These are phyloP conservation scores for Phytophthora aleatoria DNA, from an alignment of 352 stramenopile species.

Conservation along the genomic window DNA sequence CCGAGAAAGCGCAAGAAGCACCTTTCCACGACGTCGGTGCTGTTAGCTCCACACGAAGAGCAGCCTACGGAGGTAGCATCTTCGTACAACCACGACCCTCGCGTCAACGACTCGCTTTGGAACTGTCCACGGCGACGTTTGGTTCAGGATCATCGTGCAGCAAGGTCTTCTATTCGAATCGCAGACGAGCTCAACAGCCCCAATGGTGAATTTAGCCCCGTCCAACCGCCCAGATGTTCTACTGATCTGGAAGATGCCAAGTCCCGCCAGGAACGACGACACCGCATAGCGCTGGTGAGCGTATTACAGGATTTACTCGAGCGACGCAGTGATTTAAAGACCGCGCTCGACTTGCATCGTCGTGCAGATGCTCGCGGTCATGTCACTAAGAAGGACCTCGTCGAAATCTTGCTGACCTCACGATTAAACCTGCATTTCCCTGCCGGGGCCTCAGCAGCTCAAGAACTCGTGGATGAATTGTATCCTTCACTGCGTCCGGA, in stretches of 20 bases:
- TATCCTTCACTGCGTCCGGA: slow-evolving; percentile 45
- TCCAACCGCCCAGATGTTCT: slow-evolving; percentile 10
- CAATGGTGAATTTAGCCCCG: slow-evolving; percentile 13
- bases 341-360: slow-evolving; percentile 66
- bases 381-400: slow-evolving; percentile 59
- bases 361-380: slow-evolving; percentile 62
- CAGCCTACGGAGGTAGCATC: slow-evolving; percentile 25
- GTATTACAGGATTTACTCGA: slow-evolving; percentile 78
- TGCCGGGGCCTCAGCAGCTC: slow-evolving; percentile 40
- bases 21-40: slow-evolving; percentile 67
- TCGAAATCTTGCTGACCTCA: slow-evolving; percentile 70
- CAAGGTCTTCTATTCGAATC: slow-evolving; percentile 63
- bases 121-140: slow-evolving; percentile 68
- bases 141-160: slow-evolving; percentile 65
- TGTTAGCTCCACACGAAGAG: slow-evolving; percentile 65
- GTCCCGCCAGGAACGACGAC: slow-evolving; percentile 30
- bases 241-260: slow-evolving; percentile 19
- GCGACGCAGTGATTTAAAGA: slow-evolving; percentile 72
- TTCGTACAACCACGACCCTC: slow-evolving; percentile 21
- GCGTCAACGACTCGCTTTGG: slow-evolving; percentile 58
- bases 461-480: slow-evolving; percentile 67
- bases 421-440: slow-evolving; percentile 65
- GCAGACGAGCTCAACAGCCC: slow-evolving; percentile 38
- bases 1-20: slow-evolving; percentile 72
- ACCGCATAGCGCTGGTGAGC: slow-evolving; percentile 48